Evolutionary conservation across 2,329 filamentous ascomycete genomes (phyloP).

Genomic region (Sporothrix humicola): DNA sequence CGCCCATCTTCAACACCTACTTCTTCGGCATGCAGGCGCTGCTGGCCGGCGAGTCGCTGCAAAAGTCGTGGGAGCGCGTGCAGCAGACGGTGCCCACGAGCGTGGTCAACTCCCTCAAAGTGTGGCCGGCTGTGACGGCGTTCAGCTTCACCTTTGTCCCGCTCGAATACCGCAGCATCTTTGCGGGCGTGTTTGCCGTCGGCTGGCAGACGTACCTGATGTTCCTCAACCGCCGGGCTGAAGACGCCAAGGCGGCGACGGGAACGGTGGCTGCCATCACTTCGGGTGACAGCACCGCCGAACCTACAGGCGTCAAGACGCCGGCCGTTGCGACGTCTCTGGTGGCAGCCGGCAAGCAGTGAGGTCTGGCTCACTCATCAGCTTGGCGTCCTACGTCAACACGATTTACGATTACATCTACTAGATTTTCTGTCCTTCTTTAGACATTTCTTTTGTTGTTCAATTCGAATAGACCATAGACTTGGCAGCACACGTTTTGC

Average conservation of each 20-base stretch:
- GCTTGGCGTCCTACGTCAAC: too few species aligned
- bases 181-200: conserved; percentile 78
- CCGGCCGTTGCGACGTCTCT: neutral
- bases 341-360: neutral
- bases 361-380: neutral
- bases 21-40: conserved; percentile 83
- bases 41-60: conserved; percentile 68
- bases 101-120: conserved; percentile 78
- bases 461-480: neutral
- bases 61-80: conserved; percentile 72
- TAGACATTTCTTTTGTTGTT: neutral
- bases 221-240: conserved; percentile 76
- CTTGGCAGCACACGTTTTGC: neutral
- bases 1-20: conserved; percentile 80
- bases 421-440: neutral
- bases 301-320: conserved; percentile 2
- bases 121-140: conserved; percentile 88
- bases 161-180: conserved; percentile 78
- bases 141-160: conserved; percentile 86
- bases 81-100: conserved; percentile 76
- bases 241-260: conserved; percentile 54
- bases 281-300: neutral
- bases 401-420: neutral
- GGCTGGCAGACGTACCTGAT: conserved; percentile 93
- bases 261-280: neutral